Base-by-base conservation (phyloP, 176 grass and related monocot species). In the Aegilops tauschii region DNA sequence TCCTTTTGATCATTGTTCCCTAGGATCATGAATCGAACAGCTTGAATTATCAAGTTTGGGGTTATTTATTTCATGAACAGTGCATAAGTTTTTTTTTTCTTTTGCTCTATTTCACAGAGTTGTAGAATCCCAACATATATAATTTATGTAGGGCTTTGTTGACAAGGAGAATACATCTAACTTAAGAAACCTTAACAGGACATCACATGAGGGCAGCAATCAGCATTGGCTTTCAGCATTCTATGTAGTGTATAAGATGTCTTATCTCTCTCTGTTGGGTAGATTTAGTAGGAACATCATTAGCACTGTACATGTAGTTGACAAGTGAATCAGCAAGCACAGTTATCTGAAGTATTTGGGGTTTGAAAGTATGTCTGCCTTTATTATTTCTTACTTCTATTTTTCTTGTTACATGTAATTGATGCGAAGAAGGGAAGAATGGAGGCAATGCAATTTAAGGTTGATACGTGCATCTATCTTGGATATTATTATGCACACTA, bases 381-480 rank as follows among this genome's bases (percentile, higher is more conserved):
- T 78, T 50, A 44, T 77, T 28, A 36, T 75, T 80, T 59, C 14
- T 9, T 42, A 65, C 16, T 10, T 47, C 20, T 37, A 36, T 50
- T 86, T 91, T 72, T 76, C 71, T 63, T 84, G 14, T 73, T 84
- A 56, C 63, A 85, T 81, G 64, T 29, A 76, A 77, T 76, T 89
- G 89, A 87, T 89, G 63, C 77, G 83, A 89, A 88, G 34, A 94
- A 84, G 52, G 83, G 81, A 56, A 69, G 14, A 65, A 78, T 58
- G 4, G 86, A 85, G 54, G 69, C 84, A 61, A 91, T 81, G 30
- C 89, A 92, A 85, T 86, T 71, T 34, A 87, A 83, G 82, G 88
- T 90, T 69, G 65, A 61, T 63, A 59, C 20, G 56, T 78, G 37
- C 65, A 42, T 20, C 37, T 78, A 47, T 62, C 16, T 76, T 21